Conservation (phyloP, 345 rosid species). For the Cochlearia excelsa region DNA sequence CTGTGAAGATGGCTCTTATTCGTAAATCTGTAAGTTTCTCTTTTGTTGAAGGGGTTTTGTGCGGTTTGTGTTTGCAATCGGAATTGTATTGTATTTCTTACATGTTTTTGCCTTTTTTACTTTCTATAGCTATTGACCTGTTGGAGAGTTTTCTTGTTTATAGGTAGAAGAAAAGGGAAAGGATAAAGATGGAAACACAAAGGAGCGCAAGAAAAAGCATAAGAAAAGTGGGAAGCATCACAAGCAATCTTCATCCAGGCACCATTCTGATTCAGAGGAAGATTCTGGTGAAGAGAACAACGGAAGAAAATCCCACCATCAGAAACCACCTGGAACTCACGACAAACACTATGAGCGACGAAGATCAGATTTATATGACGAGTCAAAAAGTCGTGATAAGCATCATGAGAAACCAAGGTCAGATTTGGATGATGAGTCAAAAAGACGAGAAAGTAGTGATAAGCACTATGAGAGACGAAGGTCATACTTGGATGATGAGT, state of each 20-base stretch:
- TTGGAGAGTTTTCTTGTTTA: slow-evolving; percentile 11
- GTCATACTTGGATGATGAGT: slow-evolving; percentile 43
- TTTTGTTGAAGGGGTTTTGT: neutral
- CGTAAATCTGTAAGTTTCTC: slow-evolving; percentile 67
- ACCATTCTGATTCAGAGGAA: slow-evolving; percentile 35
- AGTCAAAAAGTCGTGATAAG: slow-evolving; percentile 25
- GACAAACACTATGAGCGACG: slow-evolving; percentile 32
- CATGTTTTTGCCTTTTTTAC: neutral
- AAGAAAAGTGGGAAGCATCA: slow-evolving; percentile 44
- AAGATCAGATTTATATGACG: slow-evolving; percentile 11
- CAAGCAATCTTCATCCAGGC: slow-evolving; percentile 43
- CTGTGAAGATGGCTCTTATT: slow-evolving; percentile 82
- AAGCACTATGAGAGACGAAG: slow-evolving; percentile 29
- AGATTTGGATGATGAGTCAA: slow-evolving; percentile 42
- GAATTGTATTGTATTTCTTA: neutral
- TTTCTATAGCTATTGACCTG: slow-evolving; percentile 18
- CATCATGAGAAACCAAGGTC: slow-evolving; percentile 23
- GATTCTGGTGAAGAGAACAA: slow-evolving; percentile 34
- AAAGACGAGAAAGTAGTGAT: slow-evolving; percentile 32
- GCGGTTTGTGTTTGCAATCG: neutral
- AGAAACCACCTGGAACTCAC: slow-evolving; percentile 28
- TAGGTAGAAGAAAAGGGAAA: slow-evolving; percentile 53
- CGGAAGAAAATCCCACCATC: slow-evolving; percentile 31
- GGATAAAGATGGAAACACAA: slow-evolving; percentile 42
- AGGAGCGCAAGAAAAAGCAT: slow-evolving; percentile 40